These are phyloP conservation scores for Neurospora hispaniola DNA, from an alignment of 495 filamentous ascomycete species.

Conservation along the genomic window DNA sequence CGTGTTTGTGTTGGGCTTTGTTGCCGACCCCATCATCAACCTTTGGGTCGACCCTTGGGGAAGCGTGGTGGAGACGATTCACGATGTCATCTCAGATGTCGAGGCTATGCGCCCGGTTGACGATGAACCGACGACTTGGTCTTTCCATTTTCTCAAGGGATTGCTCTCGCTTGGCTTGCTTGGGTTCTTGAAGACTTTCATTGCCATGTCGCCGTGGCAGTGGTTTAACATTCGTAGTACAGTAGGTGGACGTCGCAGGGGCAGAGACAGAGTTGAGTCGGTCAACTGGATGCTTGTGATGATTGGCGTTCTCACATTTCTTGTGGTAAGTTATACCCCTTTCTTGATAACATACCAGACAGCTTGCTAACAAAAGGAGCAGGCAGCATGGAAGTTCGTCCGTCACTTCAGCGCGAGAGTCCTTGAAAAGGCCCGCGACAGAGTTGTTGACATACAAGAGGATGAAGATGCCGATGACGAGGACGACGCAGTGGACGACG, in stretches of 20 bases:
- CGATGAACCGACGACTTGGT: slow-evolving; percentile 50
- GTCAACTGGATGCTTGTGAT: slow-evolving; percentile 69
- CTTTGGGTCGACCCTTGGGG: slow-evolving; percentile 68
- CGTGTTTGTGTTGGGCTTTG: slow-evolving; percentile 73
- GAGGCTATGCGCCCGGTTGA: slow-evolving; percentile 26
- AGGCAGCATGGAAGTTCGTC: slow-evolving; percentile 76
- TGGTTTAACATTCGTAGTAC: slow-evolving; percentile 60
- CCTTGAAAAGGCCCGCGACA: slow-evolving; percentile 65
- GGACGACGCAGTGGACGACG: slow-evolving; percentile 33
- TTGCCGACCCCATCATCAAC: slow-evolving; percentile 88
- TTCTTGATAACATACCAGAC: not conserved
- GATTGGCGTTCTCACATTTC: slow-evolving; percentile 70
- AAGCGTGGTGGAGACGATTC: slow-evolving; percentile 29
- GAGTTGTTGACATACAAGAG: slow-evolving; percentile 72
- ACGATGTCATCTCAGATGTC: slow-evolving; percentile 24
- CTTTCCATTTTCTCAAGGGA: slow-evolving; percentile 79
- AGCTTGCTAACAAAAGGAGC: slow-evolving; percentile 15
- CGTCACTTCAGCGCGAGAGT: slow-evolving; percentile 55
- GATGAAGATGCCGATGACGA: slow-evolving; percentile 58
- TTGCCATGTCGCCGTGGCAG: slow-evolving; percentile 62
- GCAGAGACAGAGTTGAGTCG: slow-evolving; percentile 60
- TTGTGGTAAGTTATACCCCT: slow-evolving; percentile 52
- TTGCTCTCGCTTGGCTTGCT: slow-evolving; percentile 73
- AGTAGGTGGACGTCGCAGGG: slow-evolving; percentile 41
- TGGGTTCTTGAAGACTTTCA: slow-evolving; percentile 72